Evolutionary conservation across 2,329 filamentous ascomycete species (phyloP).

Genomic region (Didymella sp.): DNA sequence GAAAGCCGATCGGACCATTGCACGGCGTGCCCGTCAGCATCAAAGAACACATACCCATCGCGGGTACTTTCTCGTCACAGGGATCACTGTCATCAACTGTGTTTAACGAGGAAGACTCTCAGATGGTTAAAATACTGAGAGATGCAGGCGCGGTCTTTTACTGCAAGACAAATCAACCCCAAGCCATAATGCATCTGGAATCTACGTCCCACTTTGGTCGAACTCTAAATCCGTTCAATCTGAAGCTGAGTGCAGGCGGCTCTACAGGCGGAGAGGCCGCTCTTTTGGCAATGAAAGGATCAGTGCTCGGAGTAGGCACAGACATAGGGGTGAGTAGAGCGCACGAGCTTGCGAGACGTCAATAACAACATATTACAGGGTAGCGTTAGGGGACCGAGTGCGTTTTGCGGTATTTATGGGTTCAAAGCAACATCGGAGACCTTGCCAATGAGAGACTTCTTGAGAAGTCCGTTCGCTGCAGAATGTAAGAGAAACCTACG

Average conservation of each 20-base stretch:
- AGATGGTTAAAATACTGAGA: neutral
- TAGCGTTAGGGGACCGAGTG: neutral
- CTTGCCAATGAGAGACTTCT: neutral
- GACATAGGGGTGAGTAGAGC: neutral
- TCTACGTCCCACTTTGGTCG: neutral
- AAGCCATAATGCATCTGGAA: neutral
- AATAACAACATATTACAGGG: neutral
- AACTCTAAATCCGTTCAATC: neutral
- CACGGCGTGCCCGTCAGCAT: neutral
- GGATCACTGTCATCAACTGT: neutral
- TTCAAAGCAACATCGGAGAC: neutral
- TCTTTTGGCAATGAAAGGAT: neutral
- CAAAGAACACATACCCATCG: neutral
- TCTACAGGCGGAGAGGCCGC: neutral
- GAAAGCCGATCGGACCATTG: neutral
- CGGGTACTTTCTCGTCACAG: neutral
- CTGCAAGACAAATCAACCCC: neutral
- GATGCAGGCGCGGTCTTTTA: neutral
- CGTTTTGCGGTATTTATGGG: neutral
- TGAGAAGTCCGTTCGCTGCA: neutral
- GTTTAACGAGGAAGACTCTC: neutral
- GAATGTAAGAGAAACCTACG: neutral
- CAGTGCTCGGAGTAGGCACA: neutral
- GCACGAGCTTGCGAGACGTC: neutral
- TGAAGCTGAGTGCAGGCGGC: neutral